phyloP scores from a whole-genome alignment of 2,329 filamentous ascomycete genomes.

The Pestalotiopsis fici region DNA sequence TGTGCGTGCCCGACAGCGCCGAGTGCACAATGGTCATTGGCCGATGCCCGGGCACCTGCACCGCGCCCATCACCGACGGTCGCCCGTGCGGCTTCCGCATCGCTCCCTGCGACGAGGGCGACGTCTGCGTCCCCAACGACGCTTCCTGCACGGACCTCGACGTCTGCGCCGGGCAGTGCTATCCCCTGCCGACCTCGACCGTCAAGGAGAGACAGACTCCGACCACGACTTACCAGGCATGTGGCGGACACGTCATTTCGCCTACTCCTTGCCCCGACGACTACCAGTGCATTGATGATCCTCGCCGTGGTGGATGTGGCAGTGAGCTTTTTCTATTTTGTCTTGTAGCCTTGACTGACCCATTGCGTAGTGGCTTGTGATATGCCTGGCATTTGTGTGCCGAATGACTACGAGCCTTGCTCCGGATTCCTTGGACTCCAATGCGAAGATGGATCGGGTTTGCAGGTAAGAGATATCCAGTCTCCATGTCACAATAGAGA shows the following conservation, averaged over 20 bases:
- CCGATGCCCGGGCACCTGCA: background rate
- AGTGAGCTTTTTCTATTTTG: background rate
- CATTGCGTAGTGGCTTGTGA: constrained; percentile 6
- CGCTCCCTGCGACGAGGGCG: background rate
- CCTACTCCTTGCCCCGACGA: background rate
- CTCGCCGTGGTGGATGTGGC: background rate
- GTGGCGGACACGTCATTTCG: constrained; percentile 9
- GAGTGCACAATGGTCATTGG: background rate
- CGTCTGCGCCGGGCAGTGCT: background rate
- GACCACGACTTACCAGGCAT: constrained; percentile 1
- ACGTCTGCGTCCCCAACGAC: background rate
- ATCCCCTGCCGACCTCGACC: background rate
- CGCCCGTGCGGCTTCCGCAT: background rate
- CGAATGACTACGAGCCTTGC: constrained; percentile 3
- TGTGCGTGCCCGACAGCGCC: background rate
- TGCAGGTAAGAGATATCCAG: background rate
- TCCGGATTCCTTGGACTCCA: constrained; percentile 3
- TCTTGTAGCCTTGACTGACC: background rate
- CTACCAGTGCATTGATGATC: constrained; percentile 10
- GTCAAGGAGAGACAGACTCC: background rate
- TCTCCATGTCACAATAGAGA: background rate
- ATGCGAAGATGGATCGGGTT: background rate
- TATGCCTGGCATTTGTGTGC: constrained; percentile 13
- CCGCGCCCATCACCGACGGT: background rate
- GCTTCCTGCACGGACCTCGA: background rate